Base-by-base conservation (phyloP, 1,284 basidiomycete species). In the Microbotryomycetes sp. region DNA sequence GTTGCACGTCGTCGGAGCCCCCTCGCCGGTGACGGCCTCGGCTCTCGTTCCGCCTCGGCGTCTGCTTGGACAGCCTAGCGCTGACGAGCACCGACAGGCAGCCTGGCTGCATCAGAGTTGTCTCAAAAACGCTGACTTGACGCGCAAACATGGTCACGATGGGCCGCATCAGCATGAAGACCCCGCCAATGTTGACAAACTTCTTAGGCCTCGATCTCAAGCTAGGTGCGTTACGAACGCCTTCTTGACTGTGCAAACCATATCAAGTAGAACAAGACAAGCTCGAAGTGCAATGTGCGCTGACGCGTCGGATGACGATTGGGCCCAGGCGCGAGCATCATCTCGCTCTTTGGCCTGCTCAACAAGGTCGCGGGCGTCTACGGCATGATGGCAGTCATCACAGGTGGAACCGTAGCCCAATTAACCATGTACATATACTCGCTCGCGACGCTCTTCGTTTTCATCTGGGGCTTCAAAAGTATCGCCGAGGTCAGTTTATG, bases 321-420 rank as follows among this genome's bases (percentile, higher is more conserved):
- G 18, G 11, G 35, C 18, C n/a, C 18, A 79, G 79, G 79, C 54
- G 90, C 89, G 61, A 87, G 83, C 56, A 82, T 94, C 63, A 85
- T 87, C 62, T 80, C 93, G 18, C 81, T 93, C 56, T 94, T 96
- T 70, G 89, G 87, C 26, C 88, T 93, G 56, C 82, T 99, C 70
- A 97, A 99, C 82, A 99, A 99, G 78, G 93, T 93, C 56, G 94
- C 94, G 16, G 94, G 94, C 59, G 83, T 97, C 18, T 99, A 97
- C 75, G 94, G 94, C 56, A 83, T 99, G 66, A 86, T 98, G 55
- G 91, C 92, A 16, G 82, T 94, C 65, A 86, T 89, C 50, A 90
- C 89, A 45, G 91, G 91, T 24, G 87, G 89, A 7, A 86, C 92
- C 69, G 13, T 65, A 18, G 59, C 52, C 1, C 94, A 99, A 77